A percentile compares a stretch with the other conserved stretches of the same genome.
These are phyloP conservation scores for Pinus taeda DNA, from an alignment of 75 land plant species.

Conservation along the genomic window DNA sequence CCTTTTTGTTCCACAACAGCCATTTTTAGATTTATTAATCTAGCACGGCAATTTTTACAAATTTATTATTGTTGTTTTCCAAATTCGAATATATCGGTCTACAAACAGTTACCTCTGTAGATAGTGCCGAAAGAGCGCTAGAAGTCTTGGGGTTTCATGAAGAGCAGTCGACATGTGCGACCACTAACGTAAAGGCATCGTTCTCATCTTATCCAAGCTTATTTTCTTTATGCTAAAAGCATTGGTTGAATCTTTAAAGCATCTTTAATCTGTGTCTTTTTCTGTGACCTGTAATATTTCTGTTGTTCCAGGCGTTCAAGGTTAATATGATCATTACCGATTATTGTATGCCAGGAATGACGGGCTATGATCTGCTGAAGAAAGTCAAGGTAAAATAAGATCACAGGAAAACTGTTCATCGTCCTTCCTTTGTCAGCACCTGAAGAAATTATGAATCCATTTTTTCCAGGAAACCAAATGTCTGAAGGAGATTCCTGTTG, in stretches of 20 bases:
- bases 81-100: no score
- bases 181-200: background rate
- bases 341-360: conserved; percentile 35
- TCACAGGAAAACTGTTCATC: background rate
- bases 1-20: no score
- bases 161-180: background rate
- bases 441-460: no score
- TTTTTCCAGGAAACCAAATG: conserved; percentile 33
- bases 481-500: conserved; percentile 68
- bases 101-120: conserved; percentile 27
- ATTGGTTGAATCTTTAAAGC: background rate
- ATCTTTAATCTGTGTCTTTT: background rate
- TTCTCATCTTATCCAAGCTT: background rate
- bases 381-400: conserved; percentile 19
- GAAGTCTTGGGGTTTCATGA: conserved; percentile 20
- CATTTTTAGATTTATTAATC: no score
- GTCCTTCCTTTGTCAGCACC: background rate
- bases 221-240: background rate
- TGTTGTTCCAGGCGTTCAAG: conserved; percentile 12
- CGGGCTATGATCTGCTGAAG: conserved; percentile 29
- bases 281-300: background rate
- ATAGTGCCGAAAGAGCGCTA: conserved; percentile 23
- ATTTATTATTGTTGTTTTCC: no score
- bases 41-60: no score
- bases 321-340: conserved; percentile 27